Conservation (phyloP, 1,284 basidiomycete species). For the Cutaneotrichosporon mucoides region DNA sequence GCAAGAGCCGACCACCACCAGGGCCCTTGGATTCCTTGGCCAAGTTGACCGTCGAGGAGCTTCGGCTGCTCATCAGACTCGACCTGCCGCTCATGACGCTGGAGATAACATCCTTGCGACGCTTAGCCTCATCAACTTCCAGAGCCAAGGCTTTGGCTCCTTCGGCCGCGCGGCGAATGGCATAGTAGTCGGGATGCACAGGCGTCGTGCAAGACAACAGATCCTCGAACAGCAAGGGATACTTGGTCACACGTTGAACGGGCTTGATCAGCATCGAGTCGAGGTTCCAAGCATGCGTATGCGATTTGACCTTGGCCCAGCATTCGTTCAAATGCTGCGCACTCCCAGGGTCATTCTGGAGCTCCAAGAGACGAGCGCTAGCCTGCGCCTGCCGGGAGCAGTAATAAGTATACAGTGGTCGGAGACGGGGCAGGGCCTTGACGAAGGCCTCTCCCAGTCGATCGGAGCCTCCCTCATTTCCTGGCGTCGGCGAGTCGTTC, state of each 20-base stretch:
- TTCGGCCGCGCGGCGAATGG: slow-evolving; percentile 61
- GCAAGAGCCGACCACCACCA: slow-evolving; percentile 14
- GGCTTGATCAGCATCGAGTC: slow-evolving; percentile 82
- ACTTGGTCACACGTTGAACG: slow-evolving; percentile 87
- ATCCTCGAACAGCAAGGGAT: slow-evolving; percentile 75
- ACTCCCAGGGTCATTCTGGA: slow-evolving; percentile 41
- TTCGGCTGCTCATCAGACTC: slow-evolving; percentile 27
- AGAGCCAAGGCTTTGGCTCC: slow-evolving; percentile 72
- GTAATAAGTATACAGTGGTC: slow-evolving; percentile 75
- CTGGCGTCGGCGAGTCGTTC: slow-evolving; percentile 49
- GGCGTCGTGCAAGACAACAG: slow-evolving; percentile 75
- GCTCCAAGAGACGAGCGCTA: slow-evolving; percentile 59
- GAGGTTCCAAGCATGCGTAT: slow-evolving; percentile 90
- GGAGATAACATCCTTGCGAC: slow-evolving; percentile 78
- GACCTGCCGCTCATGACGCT: slow-evolving; percentile 49
- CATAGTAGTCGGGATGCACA: slow-evolving; percentile 67
- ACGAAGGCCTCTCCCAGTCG: slow-evolving; percentile 73
- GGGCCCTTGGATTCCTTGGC: slow-evolving; percentile 11
- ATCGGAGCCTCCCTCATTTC: slow-evolving; percentile 57
- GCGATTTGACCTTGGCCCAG: slow-evolving; percentile 62
- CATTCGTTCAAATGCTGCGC: slow-evolving; percentile 66
- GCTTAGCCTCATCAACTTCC: slow-evolving; percentile 79
- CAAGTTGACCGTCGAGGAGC: slow-evolving; percentile 17
- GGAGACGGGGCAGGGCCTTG: slow-evolving; percentile 66
- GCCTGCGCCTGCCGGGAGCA: slow-evolving; percentile 80